A percentile compares a stretch with the other conserved stretches of the same genome.
phyloP scores from a whole-genome alignment of 139 green algal genomes.

The Eudorina sp. region DNA sequence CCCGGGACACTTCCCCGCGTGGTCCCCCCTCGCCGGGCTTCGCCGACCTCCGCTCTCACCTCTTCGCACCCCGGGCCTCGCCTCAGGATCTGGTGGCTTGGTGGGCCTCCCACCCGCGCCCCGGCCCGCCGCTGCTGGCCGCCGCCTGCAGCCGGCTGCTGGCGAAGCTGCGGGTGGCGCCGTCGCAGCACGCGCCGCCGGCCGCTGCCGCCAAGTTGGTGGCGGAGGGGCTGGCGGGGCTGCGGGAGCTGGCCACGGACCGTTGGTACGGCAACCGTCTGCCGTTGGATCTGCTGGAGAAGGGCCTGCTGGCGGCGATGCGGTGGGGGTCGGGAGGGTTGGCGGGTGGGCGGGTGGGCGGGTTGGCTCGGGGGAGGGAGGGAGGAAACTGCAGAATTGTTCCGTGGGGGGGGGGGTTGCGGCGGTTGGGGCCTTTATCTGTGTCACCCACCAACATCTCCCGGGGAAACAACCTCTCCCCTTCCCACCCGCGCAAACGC shows the following conservation, averaged over 20 bases:
- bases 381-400: no score
- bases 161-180: slow-evolving; percentile 30
- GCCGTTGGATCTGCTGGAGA: slow-evolving; percentile 25
- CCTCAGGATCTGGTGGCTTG: slow-evolving; percentile 1
- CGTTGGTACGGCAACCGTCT: slow-evolving; percentile 23
- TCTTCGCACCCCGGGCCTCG: not conserved
- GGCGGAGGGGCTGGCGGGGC: slow-evolving; percentile 14
- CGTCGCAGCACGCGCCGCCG: not conserved
- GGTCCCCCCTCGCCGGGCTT: not conserved
- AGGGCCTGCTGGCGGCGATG: slow-evolving; percentile 34
- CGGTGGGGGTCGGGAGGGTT: not conserved
- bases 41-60: not conserved
- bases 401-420: no score
- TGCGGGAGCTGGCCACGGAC: slow-evolving; percentile 46
- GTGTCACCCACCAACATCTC: no score
- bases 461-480: no score
- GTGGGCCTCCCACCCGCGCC: slow-evolving; percentile 39
- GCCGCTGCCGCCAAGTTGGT: slow-evolving; percentile 21
- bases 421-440: no score
- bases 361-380: no score
- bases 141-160: slow-evolving; percentile 18
- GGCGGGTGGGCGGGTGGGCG: not conserved
- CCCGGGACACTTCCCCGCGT: not conserved
- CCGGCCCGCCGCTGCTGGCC: not conserved
- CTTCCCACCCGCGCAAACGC: no score